Percentiles rank a stretch among this genome's conserved stretches.
Conservation (phyloP, 2,329 filamentous ascomycete species). For the Fusarium buharicum region DNA sequence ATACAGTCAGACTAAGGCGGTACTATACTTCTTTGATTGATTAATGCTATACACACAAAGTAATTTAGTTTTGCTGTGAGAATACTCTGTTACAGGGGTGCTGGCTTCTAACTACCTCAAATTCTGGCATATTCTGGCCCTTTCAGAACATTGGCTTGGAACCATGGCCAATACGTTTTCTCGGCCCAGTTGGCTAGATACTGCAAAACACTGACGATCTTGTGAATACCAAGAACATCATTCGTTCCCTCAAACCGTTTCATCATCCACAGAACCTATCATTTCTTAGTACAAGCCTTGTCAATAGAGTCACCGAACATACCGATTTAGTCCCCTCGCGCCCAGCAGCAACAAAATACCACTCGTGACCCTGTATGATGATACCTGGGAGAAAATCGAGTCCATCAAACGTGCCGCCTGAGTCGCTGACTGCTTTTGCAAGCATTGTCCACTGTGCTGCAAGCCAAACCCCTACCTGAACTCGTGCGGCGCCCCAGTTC, state of each 20-base stretch:
- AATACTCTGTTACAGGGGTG: too few relatives aligned
- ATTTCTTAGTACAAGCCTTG: background rate
- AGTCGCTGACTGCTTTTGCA: background rate
- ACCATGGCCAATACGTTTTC: background rate
- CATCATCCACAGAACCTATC: background rate
- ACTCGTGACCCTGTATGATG: background rate
- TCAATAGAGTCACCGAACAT: background rate
- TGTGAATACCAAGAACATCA: background rate
- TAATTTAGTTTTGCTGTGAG: too few relatives aligned
- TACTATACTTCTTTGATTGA: too few relatives aligned
- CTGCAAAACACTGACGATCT: background rate
- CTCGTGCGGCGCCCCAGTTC: background rate
- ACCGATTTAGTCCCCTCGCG: background rate
- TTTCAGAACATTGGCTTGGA: background rate
- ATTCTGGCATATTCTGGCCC: too few relatives aligned
- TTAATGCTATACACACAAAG: too few relatives aligned
- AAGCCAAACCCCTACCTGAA: background rate
- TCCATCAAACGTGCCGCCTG: background rate
- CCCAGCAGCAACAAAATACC: background rate
- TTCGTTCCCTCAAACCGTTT: background rate
- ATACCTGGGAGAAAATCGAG: background rate
- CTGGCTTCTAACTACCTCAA: too few relatives aligned
- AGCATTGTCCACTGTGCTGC: background rate
- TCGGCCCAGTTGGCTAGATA: background rate
- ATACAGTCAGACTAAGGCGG: too few relatives aligned